Base-by-base conservation (phyloP, 192 early-diverging fungal genomes). In the Linderina pennispora region DNA sequence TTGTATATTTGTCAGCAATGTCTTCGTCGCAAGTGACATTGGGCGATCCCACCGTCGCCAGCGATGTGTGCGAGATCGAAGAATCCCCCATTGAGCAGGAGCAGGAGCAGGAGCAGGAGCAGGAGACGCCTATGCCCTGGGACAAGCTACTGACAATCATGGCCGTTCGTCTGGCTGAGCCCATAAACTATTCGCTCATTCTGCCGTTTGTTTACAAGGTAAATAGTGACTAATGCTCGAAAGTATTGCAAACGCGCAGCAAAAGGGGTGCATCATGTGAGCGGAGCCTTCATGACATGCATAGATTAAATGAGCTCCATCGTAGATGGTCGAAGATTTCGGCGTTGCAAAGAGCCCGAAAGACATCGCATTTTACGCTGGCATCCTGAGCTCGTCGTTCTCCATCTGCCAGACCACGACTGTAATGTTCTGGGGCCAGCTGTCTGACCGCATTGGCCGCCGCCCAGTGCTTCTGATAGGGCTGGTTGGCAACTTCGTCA, bases 391-490 rank as follows among this genome's bases (percentile, higher is more conserved):
- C 18, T 40, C 70, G 3, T 71, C 72, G 0, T 78, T 82, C 39
- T 70, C 74, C 1, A 40, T 78, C 19, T 66, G 63, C 40, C 81
- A 83, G 34, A 59, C 67, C 2, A 31, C 58, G 31, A 77, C 72
- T 15, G 45, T 71, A 1, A 82, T 85, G 54, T 53, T 77, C n/a
- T 88, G 85, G 86, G 85, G 84, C 15, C 62, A 55, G 23, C 51
- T 89, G 17, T 86, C 84, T 8, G 92, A 96, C 58, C 76, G 82
- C 20, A 76, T 83, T 58, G 93, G 93, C 8, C 71, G 93, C 8
- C 62, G 87, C 17, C 90, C 90, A 7, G 79, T 92, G 19, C 38
- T 97, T 8, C 59, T 97, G 11, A 55, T 83, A 8, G 94, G 91
- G 2, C 65, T 94, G 7, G 36, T 84, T 32, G 91, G 91, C 21